Base-by-base conservation (phyloP, 2,329 filamentous ascomycete species). In the Aspergillus sergii region DNA sequence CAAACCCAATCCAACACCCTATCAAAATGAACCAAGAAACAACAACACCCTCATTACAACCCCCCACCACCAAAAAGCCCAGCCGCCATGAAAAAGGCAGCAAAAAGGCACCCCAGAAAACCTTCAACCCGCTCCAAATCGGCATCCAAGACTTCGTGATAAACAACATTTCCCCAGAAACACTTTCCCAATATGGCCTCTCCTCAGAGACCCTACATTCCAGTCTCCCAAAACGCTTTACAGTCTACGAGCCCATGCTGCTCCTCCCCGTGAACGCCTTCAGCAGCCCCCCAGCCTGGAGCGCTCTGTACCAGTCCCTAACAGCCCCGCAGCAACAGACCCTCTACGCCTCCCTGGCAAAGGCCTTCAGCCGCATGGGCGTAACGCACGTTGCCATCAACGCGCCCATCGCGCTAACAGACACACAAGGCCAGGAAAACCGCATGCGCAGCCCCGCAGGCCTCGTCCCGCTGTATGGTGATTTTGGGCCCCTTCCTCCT, bases 381-480 rank as follows among this genome's bases (percentile, higher is more conserved):
- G 75, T 83, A 36, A 86, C 85, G 0, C 86, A 88, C 71, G 77
- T 89, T 57, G 88, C 86, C 0, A 74, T 85, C 59, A 89, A 87
- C 69, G 83, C 83, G 2, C 85, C 86, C 0, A 89, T 89, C 28
- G 80, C 82, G 1, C 66, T 68, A 53, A 73, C 65, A 9, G 69
- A 71, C 58, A 48, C 64, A 0, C 62, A 72, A n/a, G 72, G 75
- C 4, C 69, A 72, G 21, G 85, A 89, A 68, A 97, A 96, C 73
- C 79, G 90, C 16, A 83, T 96, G 62, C 87, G 94, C 51, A 89
- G 88, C 56, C 94, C 94, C 0, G 85, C 83, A 48, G 86, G 89
- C 21, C 82, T 97, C 34, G 83, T 84, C 3, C 89, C 90, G 23
- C 80, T 97, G 0, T 81, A 89, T 73, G 93, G 93, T 26, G 82